Evolutionary conservation across 352 stramenopile genomes (phyloP), one percentile per base, ranked within the genome.

Genomic region (Phytophthora quininea): DNA sequence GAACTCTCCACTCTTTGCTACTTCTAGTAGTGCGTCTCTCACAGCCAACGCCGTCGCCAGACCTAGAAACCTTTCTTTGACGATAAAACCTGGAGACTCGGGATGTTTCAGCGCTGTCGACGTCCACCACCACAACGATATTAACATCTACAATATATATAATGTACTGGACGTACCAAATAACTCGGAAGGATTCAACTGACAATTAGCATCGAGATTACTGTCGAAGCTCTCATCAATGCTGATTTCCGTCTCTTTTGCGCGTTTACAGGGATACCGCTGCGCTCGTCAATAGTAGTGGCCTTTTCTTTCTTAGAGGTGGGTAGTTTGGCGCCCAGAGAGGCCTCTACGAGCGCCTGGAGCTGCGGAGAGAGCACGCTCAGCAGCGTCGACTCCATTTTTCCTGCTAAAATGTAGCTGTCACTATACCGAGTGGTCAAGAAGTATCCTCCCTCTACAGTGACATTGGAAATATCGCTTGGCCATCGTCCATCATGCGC

Each of bases 341-440:
- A 90, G 3, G 79, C 76, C 65, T 88, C 80, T 42, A 93, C 77
- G 30, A 89, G 76, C 67, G 74, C 76, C 71, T 85, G 77, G 4
- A 91, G 72, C 67, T 90, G 76, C 62, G 85, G 82, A 30, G 85
- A 91, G 15, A 91, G 64, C 40, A 74, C 69, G 42, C 73, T 79
- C 38, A 93, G 62, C 50, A 93, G 54, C 51, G 82, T 64, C 31
- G 43, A 30, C 29, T 49, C 43, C 43, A 49, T 49, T 29, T 24
- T 24, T 24, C 19, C 19, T 0, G 19, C 19, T 24, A 24, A 24
- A 24, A 24, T 24, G 0, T 24, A 24, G 19, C 0, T 24, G 19
- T 24, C 19, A 24, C 19, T 24, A 24, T 24, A 24, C 19, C 19
- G 19, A 24, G 19, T 24, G 19, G 19, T 24, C 19, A 24, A 24